Percentiles rank a stretch among this genome's conserved stretches.
Conservation (phyloP, 495 filamentous ascomycete species). For the Cenococcum geophilum region DNA sequence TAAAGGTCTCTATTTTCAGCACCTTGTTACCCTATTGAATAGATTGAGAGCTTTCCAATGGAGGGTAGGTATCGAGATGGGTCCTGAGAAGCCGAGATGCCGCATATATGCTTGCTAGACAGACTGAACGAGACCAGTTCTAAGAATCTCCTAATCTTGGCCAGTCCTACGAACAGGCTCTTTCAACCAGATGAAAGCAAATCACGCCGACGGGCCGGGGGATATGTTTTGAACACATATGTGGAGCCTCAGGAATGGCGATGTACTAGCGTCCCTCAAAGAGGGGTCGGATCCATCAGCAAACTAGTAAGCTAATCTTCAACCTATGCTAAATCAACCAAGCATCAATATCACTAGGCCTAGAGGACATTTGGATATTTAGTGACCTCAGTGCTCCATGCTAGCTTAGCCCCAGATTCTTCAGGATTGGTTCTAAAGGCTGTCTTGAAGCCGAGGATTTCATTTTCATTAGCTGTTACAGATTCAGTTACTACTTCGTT, state of each 20-base stretch:
- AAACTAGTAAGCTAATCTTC: no score
- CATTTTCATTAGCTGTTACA: background rate
- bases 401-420: background rate
- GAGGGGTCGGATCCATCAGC: background rate
- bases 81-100: background rate
- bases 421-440: background rate
- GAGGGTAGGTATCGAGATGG: background rate
- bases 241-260: background rate
- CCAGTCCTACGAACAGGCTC: background rate
- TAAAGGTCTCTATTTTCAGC: no score
- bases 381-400: background rate
- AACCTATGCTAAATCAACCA: no score
- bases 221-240: background rate
- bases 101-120: background rate
- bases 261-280: background rate
- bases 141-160: background rate
- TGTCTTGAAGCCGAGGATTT: background rate
- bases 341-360: background rate
- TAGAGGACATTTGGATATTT: background rate
- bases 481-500: background rate
- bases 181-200: background rate
- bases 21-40: background rate
- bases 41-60: background rate
- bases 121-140: background rate
- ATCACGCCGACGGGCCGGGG: background rate